A percentile compares a stretch with the other conserved stretches of the same genome.
Evolutionary conservation across 768 basidiomycete genomes (phyloP).

Genomic region (Amanita fuliginea): DNA sequence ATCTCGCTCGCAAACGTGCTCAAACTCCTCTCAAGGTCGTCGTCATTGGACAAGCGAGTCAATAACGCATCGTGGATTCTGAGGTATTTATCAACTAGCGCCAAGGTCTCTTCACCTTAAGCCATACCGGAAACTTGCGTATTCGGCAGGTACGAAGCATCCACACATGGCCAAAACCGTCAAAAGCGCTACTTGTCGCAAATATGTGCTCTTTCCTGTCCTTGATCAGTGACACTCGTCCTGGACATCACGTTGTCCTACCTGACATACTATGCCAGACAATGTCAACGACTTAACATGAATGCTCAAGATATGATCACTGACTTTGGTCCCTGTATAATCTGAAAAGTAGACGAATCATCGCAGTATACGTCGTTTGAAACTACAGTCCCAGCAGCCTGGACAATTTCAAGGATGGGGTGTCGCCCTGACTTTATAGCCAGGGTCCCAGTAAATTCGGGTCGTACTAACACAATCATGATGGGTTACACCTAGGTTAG

Average conservation of each 20-base stretch:
- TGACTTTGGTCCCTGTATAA: slow-evolving; percentile 87
- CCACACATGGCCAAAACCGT: slow-evolving; percentile 83
- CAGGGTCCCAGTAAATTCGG: slow-evolving; percentile 83
- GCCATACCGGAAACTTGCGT: slow-evolving; percentile 72
- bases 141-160: slow-evolving; percentile 88
- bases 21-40: slow-evolving; percentile 78
- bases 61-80: slow-evolving; percentile 80
- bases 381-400: slow-evolving; percentile 58
- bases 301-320: slow-evolving; percentile 11
- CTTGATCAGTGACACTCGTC: neutral
- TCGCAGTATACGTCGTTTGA: slow-evolving; percentile 90
- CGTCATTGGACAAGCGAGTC: slow-evolving; percentile 87
- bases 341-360: slow-evolving; percentile 76
- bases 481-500: neutral
- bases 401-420: slow-evolving; percentile 72
- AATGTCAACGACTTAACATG: neutral
- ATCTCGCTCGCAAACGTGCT: slow-evolving; percentile 97
- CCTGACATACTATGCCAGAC: slow-evolving; percentile 31
- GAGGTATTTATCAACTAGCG: neutral
- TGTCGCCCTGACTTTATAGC: slow-evolving; percentile 87
- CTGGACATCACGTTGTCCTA: slow-evolving; percentile 6
- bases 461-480: slow-evolving; percentile 47
- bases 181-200: slow-evolving; percentile 79
- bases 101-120: neutral
- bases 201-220: slow-evolving; percentile 84